Evolutionary conservation across 139 green algal genomes (phyloP), one percentile per base, ranked within the genome.

Genomic region (Chlamydomonas sphaeroides): DNA sequence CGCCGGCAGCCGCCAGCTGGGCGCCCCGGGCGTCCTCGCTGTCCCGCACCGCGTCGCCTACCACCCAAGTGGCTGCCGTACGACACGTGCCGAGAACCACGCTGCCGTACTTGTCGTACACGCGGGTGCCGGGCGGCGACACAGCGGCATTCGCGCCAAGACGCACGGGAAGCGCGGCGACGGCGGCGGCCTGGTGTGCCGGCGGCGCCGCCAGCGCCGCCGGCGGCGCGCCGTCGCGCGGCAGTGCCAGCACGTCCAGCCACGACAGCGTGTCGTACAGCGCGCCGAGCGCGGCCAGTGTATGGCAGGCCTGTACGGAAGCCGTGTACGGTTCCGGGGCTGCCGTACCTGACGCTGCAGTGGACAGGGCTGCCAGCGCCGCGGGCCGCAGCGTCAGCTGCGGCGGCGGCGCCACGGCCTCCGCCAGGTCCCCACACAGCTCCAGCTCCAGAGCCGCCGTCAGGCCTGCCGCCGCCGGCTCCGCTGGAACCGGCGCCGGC

Each of bases 241-340:
- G 78, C 11, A 48, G 26, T 1, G 62, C 45, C 20, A 88, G 41
- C 21, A 88, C 25, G 25, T 82, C 77, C 2, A 85, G 1, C 2
- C 79, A 61, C 20, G 84, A 85, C 26, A 88, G 26, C n/a, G 15
- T 36, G 18, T 17, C 62, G 68, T 76, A 76, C 69, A 80, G 41
- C 2, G 61, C 84, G 30, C 78, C 84, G 4, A 88, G 77, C 36
- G 75, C 67, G 5, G 68, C 38, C 42, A 73, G 75, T 14, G 33
- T 30, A 20, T 62, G 75, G 36, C 75, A 82, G 0, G 38, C 59
- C 2, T 17, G 39, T 8, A 70, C n/a, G 30, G 74, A n/a, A 2
- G 41, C 41, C 7, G 42, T 36, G 45, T 21, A 53, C 11, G 45
- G 45, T 14, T 53, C 45, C 11, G 14, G 11, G 45, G 45, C 45